Conservation (phyloP, 176 grass and related monocot genomes). For the Carex kokanica region DNA sequence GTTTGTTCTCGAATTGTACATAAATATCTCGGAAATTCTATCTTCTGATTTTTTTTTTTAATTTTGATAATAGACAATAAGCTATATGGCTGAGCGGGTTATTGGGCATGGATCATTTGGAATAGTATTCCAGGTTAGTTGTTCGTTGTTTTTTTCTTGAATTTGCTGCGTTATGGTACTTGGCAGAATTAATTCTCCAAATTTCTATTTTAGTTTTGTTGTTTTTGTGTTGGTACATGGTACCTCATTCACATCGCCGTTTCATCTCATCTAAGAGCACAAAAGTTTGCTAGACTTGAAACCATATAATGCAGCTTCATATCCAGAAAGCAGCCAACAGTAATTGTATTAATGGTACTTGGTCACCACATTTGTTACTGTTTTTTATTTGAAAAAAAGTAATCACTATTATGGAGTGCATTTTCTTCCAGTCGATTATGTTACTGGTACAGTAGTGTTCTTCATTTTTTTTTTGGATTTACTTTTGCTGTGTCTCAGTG, state of each 20-base stretch:
- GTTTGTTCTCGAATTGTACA: background rate
- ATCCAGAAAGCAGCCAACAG: background rate
- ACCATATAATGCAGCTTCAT: background rate
- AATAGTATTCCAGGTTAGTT: constrained; percentile 59
- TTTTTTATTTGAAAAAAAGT: background rate
- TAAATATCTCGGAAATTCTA: background rate
- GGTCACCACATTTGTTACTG: background rate
- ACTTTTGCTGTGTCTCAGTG: background rate
- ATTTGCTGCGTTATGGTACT: background rate
- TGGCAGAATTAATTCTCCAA: background rate
- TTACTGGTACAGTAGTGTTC: background rate
- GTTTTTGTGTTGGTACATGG: background rate
- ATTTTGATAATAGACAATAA: constrained; percentile 57
- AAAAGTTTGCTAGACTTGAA: background rate
- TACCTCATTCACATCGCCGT: background rate
- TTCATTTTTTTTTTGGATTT: background rate
- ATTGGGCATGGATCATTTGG: constrained; percentile 75
- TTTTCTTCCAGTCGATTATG: background rate
- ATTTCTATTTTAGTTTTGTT: background rate
- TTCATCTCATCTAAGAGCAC: background rate
- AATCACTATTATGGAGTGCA: background rate
- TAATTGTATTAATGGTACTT: background rate
- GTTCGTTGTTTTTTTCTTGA: background rate
- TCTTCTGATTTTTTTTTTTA: background rate
- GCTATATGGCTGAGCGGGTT: constrained; percentile 71